phyloP scores from a whole-genome alignment of 2,329 filamentous ascomycete genomes.

The Shiraia bambusicola region DNA sequence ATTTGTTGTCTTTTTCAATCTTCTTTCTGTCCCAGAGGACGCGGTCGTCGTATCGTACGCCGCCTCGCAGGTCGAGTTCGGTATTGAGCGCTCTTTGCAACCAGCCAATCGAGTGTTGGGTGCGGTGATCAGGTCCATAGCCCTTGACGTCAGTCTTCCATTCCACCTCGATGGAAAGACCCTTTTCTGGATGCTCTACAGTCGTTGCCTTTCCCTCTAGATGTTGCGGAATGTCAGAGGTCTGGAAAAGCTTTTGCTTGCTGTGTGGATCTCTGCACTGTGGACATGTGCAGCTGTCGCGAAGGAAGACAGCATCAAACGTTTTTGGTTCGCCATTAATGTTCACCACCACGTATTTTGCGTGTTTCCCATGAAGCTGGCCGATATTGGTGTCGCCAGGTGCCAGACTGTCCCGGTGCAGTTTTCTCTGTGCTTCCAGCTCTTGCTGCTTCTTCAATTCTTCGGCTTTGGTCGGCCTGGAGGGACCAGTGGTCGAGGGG shows the following conservation, averaged over 20 bases:
- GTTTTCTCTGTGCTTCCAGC: constrained; percentile 7
- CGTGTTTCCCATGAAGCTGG: constrained; percentile 25
- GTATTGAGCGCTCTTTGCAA: constrained; percentile 34
- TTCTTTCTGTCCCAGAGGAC: constrained; percentile 52
- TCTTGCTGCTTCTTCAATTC: constrained; percentile 15
- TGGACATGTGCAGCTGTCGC: constrained; percentile 62
- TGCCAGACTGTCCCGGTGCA: constrained; percentile 15
- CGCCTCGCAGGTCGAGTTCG: constrained; percentile 32
- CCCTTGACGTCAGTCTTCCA: constrained; percentile 62
- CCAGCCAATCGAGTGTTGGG: constrained; percentile 41
- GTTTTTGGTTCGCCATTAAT: constrained; percentile 34
- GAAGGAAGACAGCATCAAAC: constrained; percentile 47
- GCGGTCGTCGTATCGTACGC: constrained; percentile 38
- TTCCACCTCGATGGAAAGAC: constrained; percentile 54
- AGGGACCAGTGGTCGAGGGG: constrained; percentile 23
- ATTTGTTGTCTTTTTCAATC: constrained; percentile 54
- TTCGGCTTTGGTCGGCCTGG: constrained; percentile 18
- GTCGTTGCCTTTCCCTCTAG: constrained; percentile 40
- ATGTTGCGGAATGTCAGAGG: constrained; percentile 60
- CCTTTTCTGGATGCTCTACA: constrained; percentile 41
- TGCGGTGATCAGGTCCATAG: constrained; percentile 46
- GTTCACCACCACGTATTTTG: constrained; percentile 33
- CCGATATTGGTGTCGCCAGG: constrained; percentile 12
- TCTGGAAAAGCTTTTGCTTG: constrained; percentile 65
- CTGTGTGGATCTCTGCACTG: constrained; percentile 60